These are phyloP conservation scores for Erysimum pusillum DNA, from an alignment of 441 rosid species.

Conservation along the genomic window DNA sequence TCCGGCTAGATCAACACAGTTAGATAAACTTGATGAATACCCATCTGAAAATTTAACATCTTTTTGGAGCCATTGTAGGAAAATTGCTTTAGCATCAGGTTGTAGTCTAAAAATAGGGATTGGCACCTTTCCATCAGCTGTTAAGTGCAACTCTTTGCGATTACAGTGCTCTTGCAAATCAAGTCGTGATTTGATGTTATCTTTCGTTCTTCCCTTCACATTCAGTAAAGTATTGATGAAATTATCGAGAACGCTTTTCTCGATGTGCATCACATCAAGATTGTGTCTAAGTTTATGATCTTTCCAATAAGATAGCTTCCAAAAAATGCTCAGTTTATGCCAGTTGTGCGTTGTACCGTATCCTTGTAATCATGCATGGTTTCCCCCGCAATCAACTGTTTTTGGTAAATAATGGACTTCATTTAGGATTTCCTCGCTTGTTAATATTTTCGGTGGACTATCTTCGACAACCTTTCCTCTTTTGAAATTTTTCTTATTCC, in stretches of 20 bases:
- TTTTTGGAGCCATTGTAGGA: not conserved
- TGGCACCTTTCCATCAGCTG: not conserved
- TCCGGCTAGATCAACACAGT: not conserved
- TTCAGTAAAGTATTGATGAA: not conserved
- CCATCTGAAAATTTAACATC: not conserved
- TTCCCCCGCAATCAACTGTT: slow-evolving; percentile 12
- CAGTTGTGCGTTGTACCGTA: not conserved
- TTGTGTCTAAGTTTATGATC: not conserved
- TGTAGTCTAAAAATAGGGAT: not conserved
- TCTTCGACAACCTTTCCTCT: not conserved
- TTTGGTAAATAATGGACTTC: not conserved
- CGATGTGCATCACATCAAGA: slow-evolving; percentile 21
- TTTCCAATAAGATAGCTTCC: slow-evolving; percentile 3
- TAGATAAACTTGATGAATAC: not conserved
- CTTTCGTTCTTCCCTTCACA: not conserved
- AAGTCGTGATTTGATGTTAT: not conserved
- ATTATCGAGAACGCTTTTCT: not conserved
- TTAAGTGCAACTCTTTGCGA: not conserved
- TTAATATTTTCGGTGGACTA: not conserved
- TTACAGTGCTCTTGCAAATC: not conserved
- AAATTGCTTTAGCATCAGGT: not conserved
- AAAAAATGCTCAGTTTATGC: slow-evolving; percentile 2
- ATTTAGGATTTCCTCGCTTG: not conserved
- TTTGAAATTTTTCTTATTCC: not conserved
- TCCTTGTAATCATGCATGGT: not conserved